Evolutionary conservation across 495 filamentous ascomycete species (phyloP).

Genomic region (Penicillium coprophilum): DNA sequence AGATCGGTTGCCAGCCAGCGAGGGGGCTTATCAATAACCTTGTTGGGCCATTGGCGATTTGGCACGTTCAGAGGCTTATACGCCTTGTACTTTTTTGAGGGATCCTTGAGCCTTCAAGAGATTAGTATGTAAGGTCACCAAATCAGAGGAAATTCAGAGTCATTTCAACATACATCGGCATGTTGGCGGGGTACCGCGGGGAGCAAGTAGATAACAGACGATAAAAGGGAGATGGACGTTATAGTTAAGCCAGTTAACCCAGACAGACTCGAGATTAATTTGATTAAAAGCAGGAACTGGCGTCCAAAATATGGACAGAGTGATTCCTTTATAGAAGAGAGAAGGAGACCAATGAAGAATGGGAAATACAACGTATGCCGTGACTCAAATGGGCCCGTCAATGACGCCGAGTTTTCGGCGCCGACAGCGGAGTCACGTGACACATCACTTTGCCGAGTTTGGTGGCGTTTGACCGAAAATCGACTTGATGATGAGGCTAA

Average conservation of each 20-base stretch:
- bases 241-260: not conserved
- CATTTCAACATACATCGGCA: slow-evolving; percentile 40
- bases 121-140: slow-evolving; percentile 7
- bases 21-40: slow-evolving; percentile 73
- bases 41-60: slow-evolving; percentile 86
- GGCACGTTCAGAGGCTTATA: slow-evolving; percentile 77
- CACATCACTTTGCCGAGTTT: not conserved
- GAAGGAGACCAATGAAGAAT: slow-evolving; percentile 25
- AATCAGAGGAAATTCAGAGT: not conserved
- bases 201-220: slow-evolving; percentile 23
- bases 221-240: slow-evolving; percentile 4
- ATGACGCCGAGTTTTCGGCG: slow-evolving; percentile 33
- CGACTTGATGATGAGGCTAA: not conserved
- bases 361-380: slow-evolving; percentile 22
- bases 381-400: slow-evolving; percentile 27
- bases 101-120: slow-evolving; percentile 79
- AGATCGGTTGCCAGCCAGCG: slow-evolving; percentile 86
- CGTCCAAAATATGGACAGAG: not conserved
- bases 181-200: slow-evolving; percentile 37
- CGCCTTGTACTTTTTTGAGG: slow-evolving; percentile 84
- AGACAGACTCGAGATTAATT: slow-evolving; percentile 10
- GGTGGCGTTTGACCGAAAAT: not conserved
- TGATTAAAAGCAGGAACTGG: not conserved
- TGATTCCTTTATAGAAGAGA: slow-evolving; percentile 17
- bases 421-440: slow-evolving; percentile 38